Percentiles rank a stretch among this genome's conserved stretches.
These are phyloP conservation scores for Gynochthodes officinalis DNA, from an alignment of 257 asterid species.

Conservation along the genomic window DNA sequence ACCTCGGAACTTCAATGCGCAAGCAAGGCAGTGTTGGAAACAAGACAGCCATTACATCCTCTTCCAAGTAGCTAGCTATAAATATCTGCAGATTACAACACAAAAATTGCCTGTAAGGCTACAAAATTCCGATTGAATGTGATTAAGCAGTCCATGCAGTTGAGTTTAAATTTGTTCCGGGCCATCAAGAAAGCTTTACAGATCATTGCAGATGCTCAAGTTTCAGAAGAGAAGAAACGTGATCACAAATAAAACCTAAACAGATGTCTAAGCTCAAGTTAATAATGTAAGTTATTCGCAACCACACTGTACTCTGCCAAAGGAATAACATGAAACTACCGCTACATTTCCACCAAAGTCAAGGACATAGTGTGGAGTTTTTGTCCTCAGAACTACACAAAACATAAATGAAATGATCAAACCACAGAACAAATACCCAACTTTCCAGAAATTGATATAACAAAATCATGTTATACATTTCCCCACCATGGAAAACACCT, in stretches of 20 bases:
- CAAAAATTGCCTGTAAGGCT: neutral
- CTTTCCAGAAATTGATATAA: neutral
- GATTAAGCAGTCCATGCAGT: neutral
- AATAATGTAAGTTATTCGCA: neutral
- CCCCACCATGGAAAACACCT: neutral
- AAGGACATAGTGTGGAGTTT: neutral
- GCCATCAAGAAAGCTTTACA: neutral
- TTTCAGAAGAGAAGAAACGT: neutral
- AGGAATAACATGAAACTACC: neutral
- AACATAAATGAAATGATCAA: neutral
- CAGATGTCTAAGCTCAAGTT: neutral
- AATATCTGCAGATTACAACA: constrained; percentile 20
- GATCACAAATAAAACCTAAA: neutral
- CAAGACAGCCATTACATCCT: constrained; percentile 6
- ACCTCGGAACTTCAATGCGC: neutral
- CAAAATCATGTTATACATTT: neutral
- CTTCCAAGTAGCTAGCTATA: constrained; percentile 22
- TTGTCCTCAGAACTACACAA: neutral
- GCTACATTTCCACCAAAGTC: neutral
- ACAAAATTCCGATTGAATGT: neutral
- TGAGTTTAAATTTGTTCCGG: neutral
- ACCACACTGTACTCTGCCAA: neutral
- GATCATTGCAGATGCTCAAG: neutral
- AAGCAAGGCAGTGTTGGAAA: neutral
- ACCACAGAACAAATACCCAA: neutral